phyloP scores from a whole-genome alignment of 257 asterid genomes.

The Marsdenia floribunda region DNA sequence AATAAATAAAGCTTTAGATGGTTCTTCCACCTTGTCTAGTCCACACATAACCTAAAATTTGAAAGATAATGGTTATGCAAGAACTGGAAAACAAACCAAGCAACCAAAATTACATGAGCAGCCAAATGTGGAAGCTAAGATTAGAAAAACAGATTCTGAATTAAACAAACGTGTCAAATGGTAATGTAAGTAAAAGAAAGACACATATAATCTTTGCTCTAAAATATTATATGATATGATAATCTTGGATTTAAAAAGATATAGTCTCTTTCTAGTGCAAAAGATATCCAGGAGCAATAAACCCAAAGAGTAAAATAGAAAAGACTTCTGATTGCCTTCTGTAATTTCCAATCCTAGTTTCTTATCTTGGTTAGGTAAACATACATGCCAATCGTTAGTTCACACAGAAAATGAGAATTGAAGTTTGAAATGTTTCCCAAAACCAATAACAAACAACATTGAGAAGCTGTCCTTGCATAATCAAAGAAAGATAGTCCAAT shows the following conservation, averaged over 20 bases:
- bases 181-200: background rate
- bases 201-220: background rate
- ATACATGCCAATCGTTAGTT: background rate
- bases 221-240: background rate
- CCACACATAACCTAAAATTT: constrained; percentile 43
- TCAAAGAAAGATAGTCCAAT: background rate
- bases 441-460: background rate
- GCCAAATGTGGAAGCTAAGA: background rate
- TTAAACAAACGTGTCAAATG: background rate
- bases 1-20: constrained; percentile 48
- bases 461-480: background rate
- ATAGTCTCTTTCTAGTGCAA: background rate
- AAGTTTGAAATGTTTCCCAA: background rate
- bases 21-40: constrained; percentile 36
- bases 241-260: background rate
- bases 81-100: background rate
- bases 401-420: background rate
- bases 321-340: background rate
- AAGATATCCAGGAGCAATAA: background rate
- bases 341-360: background rate
- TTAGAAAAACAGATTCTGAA: background rate
- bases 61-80: background rate
- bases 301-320: background rate
- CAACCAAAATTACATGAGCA: background rate
- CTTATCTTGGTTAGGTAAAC: background rate